phyloP scores from a whole-genome alignment of 805 yeast genomes.

The Starmerella cellae region DNA sequence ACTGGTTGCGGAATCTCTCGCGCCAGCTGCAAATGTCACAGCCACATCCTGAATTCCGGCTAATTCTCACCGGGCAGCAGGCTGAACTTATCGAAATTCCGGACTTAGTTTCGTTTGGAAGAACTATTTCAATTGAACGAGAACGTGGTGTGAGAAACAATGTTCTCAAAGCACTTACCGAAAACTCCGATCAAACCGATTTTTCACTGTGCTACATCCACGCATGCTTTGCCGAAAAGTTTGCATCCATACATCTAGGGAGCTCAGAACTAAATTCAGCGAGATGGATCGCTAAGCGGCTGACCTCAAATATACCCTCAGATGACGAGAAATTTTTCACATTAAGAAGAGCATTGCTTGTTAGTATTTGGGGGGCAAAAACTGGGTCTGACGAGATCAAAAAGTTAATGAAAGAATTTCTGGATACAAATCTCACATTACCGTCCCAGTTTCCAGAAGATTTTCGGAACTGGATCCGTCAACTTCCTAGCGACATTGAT shows the following conservation, averaged over 20 bases:
- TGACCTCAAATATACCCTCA: constrained; percentile 24
- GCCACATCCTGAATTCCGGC: constrained; percentile 32
- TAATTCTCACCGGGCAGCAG: constrained; percentile 54
- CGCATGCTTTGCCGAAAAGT: constrained; percentile 8
- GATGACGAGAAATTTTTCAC: constrained; percentile 33
- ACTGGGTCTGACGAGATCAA: constrained; percentile 22
- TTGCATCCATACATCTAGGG: not conserved
- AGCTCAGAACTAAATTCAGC: constrained; percentile 7
- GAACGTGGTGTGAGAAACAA: constrained; percentile 34
- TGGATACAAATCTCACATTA: not conserved
- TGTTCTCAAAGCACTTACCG: not conserved
- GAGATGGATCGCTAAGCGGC: constrained; percentile 4
- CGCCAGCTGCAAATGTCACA: constrained; percentile 26
- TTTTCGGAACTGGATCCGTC: constrained; percentile 1
- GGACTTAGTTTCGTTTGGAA: constrained; percentile 41
- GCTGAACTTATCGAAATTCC: constrained; percentile 38
- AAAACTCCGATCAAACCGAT: not conserved
- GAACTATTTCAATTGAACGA: constrained; percentile 48
- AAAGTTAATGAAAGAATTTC: constrained; percentile 15
- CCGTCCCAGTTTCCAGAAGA: not conserved
- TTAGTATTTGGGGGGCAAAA: constrained; percentile 47
- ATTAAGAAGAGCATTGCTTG: constrained; percentile 37
- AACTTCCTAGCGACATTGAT: constrained; percentile 1
- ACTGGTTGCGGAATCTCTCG: constrained; percentile 47
- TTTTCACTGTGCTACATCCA: constrained; percentile 9